Conservation (phyloP, 352 stramenopile species). For the Blastocystis sp. region DNA sequence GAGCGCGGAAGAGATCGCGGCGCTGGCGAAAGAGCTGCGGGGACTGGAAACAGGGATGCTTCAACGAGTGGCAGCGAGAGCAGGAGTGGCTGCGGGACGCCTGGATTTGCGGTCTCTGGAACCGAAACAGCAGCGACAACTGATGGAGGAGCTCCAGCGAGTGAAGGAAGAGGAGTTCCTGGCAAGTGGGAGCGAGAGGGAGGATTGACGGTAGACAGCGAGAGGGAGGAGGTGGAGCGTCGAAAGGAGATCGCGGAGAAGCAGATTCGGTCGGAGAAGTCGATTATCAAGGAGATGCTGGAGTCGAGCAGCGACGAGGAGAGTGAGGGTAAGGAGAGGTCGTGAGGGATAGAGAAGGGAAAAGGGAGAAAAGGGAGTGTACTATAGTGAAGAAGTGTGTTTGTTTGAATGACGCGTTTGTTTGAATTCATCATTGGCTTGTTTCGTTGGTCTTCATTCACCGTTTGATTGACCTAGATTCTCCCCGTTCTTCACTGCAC, state of each 20-base stretch:
- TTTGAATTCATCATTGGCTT: not conserved
- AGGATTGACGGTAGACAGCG: not conserved
- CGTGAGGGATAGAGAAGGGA: not conserved
- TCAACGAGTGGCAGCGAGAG: no score
- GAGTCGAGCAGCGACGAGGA: not conserved
- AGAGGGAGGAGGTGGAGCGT: not conserved
- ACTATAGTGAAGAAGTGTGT: no score
- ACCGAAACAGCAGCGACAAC: not conserved
- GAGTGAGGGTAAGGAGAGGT: not conserved
- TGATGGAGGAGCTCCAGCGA: not conserved
- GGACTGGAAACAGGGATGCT: no score
- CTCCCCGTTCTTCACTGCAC: not conserved
- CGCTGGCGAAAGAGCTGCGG: no score
- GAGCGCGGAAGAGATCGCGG: no score
- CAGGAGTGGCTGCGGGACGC: no score
- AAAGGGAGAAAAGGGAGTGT: not conserved
- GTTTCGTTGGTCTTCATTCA: not conserved
- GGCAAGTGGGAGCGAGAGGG: not conserved
- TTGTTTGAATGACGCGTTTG: no score
- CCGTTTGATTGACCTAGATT: not conserved
- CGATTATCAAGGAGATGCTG: conserved; percentile 56
- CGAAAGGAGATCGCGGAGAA: conserved; percentile 65
- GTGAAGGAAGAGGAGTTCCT: not conserved
- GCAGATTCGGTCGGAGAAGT: conserved; percentile 73
- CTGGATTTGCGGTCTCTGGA: not conserved